Conservation (phyloP, 352 stramenopile species). For the Peronospora belbahrii region DNA sequence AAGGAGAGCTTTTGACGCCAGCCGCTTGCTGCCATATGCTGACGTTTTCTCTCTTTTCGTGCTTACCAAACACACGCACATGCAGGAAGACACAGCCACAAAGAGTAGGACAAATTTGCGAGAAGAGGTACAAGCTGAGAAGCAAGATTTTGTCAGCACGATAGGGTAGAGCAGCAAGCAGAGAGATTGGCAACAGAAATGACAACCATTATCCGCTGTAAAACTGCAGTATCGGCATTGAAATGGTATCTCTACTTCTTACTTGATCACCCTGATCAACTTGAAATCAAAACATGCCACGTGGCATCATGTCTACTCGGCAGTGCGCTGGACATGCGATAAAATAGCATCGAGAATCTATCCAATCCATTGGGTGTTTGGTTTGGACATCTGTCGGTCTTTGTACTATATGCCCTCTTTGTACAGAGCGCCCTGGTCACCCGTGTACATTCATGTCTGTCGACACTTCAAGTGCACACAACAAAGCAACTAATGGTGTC, state of each 20-base stretch:
- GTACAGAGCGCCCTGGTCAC: constrained; percentile 11
- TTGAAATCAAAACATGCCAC: background rate
- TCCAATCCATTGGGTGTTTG: constrained; percentile 13
- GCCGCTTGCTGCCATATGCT: constrained; percentile 6
- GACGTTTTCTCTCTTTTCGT: constrained; percentile 8
- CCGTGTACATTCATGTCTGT: constrained; percentile 23
- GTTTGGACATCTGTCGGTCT: background rate
- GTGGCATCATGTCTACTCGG: background rate
- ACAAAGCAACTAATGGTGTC: constrained; percentile 1
- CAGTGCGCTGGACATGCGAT: background rate
- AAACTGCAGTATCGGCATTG: constrained; percentile 10
- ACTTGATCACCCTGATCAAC: background rate
- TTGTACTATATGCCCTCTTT: constrained; percentile 13
- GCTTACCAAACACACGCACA: constrained; percentile 17
- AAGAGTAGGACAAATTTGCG: constrained; percentile 13
- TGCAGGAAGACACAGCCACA: constrained; percentile 31
- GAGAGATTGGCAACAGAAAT: constrained; percentile 17
- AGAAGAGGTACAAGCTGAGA: constrained; percentile 12
- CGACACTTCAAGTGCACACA: background rate
- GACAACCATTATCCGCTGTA: constrained; percentile 15
- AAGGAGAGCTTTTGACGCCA: constrained; percentile 2
- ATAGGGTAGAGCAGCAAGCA: constrained; percentile 35
- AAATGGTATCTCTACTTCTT: background rate
- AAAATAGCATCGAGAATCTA: constrained; percentile 10
- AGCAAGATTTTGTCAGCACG: constrained; percentile 14